phyloP scores from a whole-genome alignment of 768 basidiomycete species.

The Pleurotus sapidus region DNA sequence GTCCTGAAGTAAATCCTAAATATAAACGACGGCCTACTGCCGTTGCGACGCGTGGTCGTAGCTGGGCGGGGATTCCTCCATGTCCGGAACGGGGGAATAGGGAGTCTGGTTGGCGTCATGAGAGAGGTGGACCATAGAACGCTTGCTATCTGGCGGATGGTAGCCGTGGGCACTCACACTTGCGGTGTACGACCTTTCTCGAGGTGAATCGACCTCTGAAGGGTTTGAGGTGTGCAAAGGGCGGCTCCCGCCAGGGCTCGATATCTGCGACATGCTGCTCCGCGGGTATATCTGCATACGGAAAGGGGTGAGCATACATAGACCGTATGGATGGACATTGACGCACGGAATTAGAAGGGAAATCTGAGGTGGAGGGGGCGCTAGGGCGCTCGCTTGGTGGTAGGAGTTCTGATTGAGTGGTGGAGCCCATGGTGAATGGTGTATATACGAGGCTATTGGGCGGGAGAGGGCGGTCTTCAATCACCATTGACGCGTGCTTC shows the following conservation, averaged over 20 bases:
- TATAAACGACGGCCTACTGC: background rate
- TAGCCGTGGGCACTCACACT: background rate
- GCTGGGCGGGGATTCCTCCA: background rate
- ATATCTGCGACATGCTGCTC: background rate
- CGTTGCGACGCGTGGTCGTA: background rate
- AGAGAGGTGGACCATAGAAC: background rate
- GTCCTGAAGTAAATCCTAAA: background rate
- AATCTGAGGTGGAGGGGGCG: background rate
- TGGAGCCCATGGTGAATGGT: background rate
- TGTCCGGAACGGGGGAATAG: background rate
- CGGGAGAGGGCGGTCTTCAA: background rate
- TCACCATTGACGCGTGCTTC: background rate
- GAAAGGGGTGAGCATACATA: background rate
- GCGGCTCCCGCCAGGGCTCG: background rate
- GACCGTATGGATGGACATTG: background rate
- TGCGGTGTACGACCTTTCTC: background rate
- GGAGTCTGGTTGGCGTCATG: background rate
- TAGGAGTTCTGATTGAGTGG: background rate
- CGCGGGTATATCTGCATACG: background rate
- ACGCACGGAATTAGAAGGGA: background rate
- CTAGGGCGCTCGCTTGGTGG: background rate
- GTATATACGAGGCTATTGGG: background rate
- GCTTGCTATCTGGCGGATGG: background rate
- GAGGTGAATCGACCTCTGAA: background rate
- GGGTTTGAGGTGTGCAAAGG: background rate